Evolutionary conservation across 2,329 filamentous ascomycete species (phyloP).

Genomic region (Neofusicoccum ribis): DNA sequence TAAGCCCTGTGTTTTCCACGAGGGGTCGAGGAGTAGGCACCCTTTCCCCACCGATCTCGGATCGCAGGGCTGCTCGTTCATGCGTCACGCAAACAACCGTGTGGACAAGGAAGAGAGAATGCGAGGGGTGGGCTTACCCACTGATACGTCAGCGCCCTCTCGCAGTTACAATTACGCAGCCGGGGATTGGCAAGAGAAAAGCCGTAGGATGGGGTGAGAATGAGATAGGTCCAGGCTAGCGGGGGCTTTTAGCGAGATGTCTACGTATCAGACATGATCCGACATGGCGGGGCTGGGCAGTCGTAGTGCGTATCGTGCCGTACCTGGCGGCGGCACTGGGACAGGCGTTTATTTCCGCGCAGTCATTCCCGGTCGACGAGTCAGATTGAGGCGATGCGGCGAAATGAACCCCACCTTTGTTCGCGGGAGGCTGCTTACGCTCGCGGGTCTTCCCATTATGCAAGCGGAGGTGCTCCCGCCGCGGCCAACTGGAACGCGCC

Average conservation of each 20-base stretch:
- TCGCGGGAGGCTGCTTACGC: neutral
- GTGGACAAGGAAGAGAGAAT: neutral
- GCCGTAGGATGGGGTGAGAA: neutral
- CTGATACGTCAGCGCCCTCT: neutral
- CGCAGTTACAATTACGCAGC: conserved; percentile 1
- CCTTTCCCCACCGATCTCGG: conserved; percentile 5
- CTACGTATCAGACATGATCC: neutral
- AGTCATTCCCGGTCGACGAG: conserved; percentile 3
- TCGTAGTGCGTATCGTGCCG: neutral
- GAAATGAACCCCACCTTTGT: conserved; percentile 5
- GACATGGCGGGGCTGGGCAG: neutral
- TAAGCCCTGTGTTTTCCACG: neutral
- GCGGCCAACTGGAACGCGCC: neutral
- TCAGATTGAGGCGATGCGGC: neutral
- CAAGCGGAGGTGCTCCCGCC: neutral
- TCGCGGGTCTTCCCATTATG: neutral
- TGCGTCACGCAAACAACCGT: neutral
- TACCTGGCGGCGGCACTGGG: neutral
- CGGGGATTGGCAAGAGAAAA: neutral
- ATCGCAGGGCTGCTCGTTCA: neutral
- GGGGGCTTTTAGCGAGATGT: neutral
- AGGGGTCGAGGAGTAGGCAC: neutral
- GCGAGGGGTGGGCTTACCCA: neutral
- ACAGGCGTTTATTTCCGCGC: neutral
- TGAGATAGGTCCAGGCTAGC: neutral